phyloP scores from a whole-genome alignment of 1,284 basidiomycete genomes.

The Microbotryum silenes-acaulis region DNA sequence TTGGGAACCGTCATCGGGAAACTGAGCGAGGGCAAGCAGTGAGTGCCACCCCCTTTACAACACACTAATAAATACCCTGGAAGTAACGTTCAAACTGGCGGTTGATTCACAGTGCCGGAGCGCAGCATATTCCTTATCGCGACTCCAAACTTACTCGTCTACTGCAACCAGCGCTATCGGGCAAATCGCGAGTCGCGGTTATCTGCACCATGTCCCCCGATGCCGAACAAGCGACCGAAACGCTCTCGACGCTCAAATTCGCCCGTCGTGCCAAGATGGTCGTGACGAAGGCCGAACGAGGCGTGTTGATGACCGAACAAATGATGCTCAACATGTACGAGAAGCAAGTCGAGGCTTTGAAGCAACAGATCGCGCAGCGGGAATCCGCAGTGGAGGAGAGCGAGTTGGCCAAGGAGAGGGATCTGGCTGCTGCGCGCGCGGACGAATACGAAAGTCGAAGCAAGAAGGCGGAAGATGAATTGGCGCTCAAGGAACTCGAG shows the following conservation, averaged over 20 bases:
- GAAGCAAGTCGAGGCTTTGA: conserved; percentile 43
- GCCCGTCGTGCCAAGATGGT: conserved; percentile 51
- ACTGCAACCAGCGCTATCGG: conserved; percentile 50
- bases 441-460: not conserved
- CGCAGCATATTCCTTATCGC: conserved; percentile 49
- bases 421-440: not conserved
- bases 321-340: conserved; percentile 44
- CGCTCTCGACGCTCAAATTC: conserved; percentile 52
- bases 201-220: conserved; percentile 49
- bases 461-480: conserved; percentile 5
- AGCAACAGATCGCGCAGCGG: conserved; percentile 32
- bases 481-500: conserved; percentile 20
- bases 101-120: not conserved
- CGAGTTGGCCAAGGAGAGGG: not conserved
- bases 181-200: conserved; percentile 51
- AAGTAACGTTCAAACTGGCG: conserved; percentile 1
- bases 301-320: conserved; percentile 42
- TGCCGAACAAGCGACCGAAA: conserved; percentile 48
- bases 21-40: conserved; percentile 42
- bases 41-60: too few species aligned
- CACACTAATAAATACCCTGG: too few species aligned
- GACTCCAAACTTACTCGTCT: conserved; percentile 49
- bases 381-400: not conserved
- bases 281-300: conserved; percentile 50
- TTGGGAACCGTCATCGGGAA: conserved; percentile 50